These are phyloP conservation scores for Herpetospermum pedunculosum DNA, from an alignment of 306 rosid genomes.

Conservation along the genomic window DNA sequence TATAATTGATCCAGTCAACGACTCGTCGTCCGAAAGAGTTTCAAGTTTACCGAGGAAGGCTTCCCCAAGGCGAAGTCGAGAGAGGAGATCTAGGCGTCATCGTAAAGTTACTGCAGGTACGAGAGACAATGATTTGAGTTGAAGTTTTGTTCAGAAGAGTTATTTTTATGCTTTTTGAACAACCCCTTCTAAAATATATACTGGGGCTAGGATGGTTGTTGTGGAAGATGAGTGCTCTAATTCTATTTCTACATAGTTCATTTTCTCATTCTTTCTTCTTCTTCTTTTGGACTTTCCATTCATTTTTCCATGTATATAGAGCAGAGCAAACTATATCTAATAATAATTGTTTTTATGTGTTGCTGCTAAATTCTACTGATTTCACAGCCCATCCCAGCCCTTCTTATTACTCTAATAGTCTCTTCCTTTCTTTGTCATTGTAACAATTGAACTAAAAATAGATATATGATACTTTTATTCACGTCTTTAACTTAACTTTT, in stretches of 20 bases:
- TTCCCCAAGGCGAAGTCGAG: slow-evolving; percentile 49
- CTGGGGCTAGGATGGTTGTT: not conserved
- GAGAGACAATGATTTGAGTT: slow-evolving; percentile 28
- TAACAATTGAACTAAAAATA: not conserved
- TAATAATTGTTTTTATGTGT: slow-evolving; percentile 2
- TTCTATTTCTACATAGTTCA: not conserved
- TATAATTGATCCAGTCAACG: slow-evolving; percentile 5
- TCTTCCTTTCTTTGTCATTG: not conserved
- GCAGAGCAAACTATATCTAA: not conserved
- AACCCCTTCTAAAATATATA: not conserved
- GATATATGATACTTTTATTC: not conserved
- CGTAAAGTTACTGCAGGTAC: slow-evolving; percentile 49
- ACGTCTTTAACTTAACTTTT: no score
- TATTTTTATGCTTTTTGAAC: not conserved
- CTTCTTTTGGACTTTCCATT: slow-evolving; percentile 1
- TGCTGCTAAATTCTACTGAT: not conserved
- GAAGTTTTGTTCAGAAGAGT: slow-evolving; percentile 25
- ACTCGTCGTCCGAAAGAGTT: slow-evolving; percentile 18
- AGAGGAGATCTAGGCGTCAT: slow-evolving; percentile 55
- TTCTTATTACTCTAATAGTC: not conserved
- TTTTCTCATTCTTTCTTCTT: not conserved
- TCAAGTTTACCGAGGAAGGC: slow-evolving; percentile 30
- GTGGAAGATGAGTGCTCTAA: slow-evolving; percentile 8
- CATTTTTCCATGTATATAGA: slow-evolving; percentile 7
- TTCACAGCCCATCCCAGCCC: not conserved